Conservation (phyloP, 2,329 filamentous ascomycete genomes). For the Trematosphaeria pertusa region DNA sequence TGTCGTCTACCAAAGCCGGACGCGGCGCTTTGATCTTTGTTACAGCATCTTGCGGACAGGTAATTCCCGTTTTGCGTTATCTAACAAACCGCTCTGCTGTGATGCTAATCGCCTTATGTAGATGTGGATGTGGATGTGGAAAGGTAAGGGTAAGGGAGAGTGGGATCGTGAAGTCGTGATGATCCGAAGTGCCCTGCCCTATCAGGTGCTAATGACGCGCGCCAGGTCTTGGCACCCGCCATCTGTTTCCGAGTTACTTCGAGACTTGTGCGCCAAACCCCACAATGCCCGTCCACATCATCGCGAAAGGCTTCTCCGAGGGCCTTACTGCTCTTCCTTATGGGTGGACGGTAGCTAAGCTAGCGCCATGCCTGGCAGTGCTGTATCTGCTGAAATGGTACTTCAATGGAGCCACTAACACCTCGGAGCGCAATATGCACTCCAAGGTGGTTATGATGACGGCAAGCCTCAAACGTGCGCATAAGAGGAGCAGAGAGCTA, state of each 20-base stretch:
- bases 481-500: slow-evolving; percentile 12
- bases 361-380: slow-evolving; percentile 59
- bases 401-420: slow-evolving; percentile 76
- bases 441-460: slow-evolving; percentile 94
- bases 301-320: slow-evolving; percentile 61
- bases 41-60: too few relatives aligned
- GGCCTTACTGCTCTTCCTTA: slow-evolving; percentile 63
- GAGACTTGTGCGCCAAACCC: not conserved
- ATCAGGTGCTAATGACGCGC: too few relatives aligned
- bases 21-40: too few relatives aligned
- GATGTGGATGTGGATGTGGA: too few relatives aligned
- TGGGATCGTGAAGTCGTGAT: too few relatives aligned
- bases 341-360: slow-evolving; percentile 60
- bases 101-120: too few relatives aligned
- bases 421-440: slow-evolving; percentile 83
- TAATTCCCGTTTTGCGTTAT: too few relatives aligned
- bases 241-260: slow-evolving; percentile 31
- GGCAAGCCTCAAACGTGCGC: slow-evolving; percentile 52
- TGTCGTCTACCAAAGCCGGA: too few relatives aligned
- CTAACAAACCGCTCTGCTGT: too few relatives aligned
- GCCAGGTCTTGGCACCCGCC: too few relatives aligned
- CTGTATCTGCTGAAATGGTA: slow-evolving; percentile 73
- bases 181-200: too few relatives aligned
- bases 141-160: too few relatives aligned
- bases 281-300: slow-evolving; percentile 68